Evolutionary conservation across 1,284 basidiomycete genomes (phyloP).

Genomic region (Cryptococcus floricola): DNA sequence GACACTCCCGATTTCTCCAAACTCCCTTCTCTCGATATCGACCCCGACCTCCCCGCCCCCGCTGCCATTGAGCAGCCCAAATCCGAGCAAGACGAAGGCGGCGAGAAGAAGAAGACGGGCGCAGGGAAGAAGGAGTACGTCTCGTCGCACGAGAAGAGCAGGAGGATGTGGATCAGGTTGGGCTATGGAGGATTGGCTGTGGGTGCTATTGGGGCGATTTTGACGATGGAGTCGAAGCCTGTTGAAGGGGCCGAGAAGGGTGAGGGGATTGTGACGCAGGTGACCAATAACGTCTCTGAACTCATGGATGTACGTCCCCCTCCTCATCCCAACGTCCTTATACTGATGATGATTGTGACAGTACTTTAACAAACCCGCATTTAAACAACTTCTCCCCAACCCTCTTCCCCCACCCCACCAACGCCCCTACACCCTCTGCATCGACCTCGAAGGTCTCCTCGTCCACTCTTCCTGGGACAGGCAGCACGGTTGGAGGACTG

Average conservation of each 20-base stretch:
- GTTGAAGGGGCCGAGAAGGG: conserved; percentile 1
- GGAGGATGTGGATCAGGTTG: conserved; percentile 58
- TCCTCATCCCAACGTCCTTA: neutral
- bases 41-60: conserved; percentile 30
- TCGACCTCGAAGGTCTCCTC: conserved; percentile 89
- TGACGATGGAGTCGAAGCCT: conserved; percentile 20
- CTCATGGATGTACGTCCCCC: conserved; percentile 34
- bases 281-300: conserved; percentile 33
- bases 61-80: conserved; percentile 29
- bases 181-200: conserved; percentile 52
- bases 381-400: conserved; percentile 85
- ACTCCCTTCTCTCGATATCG: conserved; percentile 49
- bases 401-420: conserved; percentile 77
- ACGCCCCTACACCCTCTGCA: conserved; percentile 85
- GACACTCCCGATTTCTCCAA: conserved; percentile 31
- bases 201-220: conserved; percentile 56
- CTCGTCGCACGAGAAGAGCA: conserved; percentile 66
- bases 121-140: conserved; percentile 43
- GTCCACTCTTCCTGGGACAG: conserved; percentile 91
- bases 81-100: conserved; percentile 21
- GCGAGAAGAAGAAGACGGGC: conserved; percentile 35
- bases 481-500: conserved; percentile 81
- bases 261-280: conserved; percentile 15
- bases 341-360: conserved; percentile 39
- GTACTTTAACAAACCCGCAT: conserved; percentile 89